phyloP scores from a whole-genome alignment of 768 basidiomycete species.

The Psilocybe sp. region DNA sequence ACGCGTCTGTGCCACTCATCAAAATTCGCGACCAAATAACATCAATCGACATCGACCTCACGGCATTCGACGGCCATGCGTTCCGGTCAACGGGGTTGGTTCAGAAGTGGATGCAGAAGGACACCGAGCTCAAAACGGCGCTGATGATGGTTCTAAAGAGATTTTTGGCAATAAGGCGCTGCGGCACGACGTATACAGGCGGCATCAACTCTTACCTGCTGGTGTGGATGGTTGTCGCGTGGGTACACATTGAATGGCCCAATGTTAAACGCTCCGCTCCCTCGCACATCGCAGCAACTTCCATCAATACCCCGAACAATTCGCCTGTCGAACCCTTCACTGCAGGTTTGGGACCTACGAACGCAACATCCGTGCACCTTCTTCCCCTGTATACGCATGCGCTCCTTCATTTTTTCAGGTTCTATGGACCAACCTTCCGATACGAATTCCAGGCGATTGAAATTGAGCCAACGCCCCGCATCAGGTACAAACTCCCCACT shows the following conservation, averaged over 20 bases:
- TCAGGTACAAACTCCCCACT: conserved; percentile 7
- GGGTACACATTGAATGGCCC: conserved; percentile 22
- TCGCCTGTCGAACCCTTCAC: conserved; percentile 1
- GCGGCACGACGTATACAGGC: conserved; percentile 23
- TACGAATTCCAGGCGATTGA: conserved; percentile 12
- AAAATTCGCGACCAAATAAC: conserved; percentile 21
- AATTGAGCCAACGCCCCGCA: conserved; percentile 16
- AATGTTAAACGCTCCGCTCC: neutral
- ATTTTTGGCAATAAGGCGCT: conserved; percentile 21
- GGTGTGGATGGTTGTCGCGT: conserved; percentile 28
- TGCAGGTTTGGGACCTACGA: neutral
- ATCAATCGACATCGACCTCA: conserved; percentile 22
- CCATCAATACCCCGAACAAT: neutral
- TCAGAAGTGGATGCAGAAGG: conserved; percentile 16
- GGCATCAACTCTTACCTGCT: conserved; percentile 24
- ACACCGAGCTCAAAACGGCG: conserved; percentile 12
- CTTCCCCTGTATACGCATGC: conserved; percentile 13
- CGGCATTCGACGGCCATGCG: conserved; percentile 14
- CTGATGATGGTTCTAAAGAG: conserved; percentile 21
- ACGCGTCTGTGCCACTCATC: conserved; percentile 19
- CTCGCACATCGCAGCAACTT: neutral
- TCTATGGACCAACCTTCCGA: conserved; percentile 22
- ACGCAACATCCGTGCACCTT: neutral
- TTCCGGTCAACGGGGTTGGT: conserved; percentile 17
- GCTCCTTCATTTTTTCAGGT: conserved; percentile 19